phyloP scores from a whole-genome alignment of 495 filamentous ascomycete species.

The Neurospora sp. region DNA sequence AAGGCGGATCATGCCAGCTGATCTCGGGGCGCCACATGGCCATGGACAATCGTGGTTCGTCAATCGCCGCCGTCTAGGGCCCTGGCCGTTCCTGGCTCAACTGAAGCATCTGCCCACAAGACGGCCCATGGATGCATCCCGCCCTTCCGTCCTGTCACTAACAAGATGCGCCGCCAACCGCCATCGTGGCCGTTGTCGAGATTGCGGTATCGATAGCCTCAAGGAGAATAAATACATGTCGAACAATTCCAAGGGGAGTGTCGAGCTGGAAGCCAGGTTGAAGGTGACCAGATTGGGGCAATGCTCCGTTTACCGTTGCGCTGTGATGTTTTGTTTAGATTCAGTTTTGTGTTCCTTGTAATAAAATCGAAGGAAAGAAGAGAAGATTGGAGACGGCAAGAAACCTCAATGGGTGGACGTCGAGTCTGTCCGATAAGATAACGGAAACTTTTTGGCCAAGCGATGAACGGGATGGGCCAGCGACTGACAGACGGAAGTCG shows the following conservation, averaged over 20 bases:
- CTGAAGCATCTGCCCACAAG: neutral
- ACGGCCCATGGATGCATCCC: neutral
- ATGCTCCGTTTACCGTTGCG: neutral
- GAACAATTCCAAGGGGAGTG: neutral
- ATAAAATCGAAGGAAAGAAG: neutral
- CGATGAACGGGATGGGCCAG: neutral
- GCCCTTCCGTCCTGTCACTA: neutral
- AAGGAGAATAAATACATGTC: neutral
- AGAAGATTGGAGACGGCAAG: neutral
- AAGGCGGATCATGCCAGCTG: slow-evolving; percentile 2
- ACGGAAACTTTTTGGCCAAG: neutral
- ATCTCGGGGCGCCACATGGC: slow-evolving; percentile 4
- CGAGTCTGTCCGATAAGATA: neutral
- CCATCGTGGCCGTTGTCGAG: neutral
- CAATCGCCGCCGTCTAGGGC: neutral
- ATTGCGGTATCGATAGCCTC: neutral
- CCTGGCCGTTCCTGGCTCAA: neutral
- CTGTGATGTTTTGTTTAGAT: neutral
- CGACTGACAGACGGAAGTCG: neutral
- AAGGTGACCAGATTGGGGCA: neutral
- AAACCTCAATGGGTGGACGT: neutral
- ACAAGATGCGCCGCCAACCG: neutral
- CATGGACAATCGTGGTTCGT: neutral
- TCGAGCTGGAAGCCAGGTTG: neutral
- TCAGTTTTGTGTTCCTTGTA: neutral